Conservation (phyloP, 1,284 basidiomycete genomes). For the Leccinum insigne region DNA sequence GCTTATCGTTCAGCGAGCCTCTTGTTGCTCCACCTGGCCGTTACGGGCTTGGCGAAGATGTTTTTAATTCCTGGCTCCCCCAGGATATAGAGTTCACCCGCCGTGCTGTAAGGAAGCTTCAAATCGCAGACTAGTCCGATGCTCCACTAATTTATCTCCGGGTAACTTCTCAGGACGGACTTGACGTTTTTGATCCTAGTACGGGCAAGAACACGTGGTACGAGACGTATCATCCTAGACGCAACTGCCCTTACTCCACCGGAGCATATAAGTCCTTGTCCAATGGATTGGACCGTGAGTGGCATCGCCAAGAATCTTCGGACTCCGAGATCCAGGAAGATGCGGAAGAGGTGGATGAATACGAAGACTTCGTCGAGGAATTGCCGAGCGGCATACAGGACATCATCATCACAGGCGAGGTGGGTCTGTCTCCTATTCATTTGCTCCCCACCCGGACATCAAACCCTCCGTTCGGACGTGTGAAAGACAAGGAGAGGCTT, state of each 20-base stretch:
- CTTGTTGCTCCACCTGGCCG: conserved; percentile 35
- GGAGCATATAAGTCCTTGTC: conserved; percentile 33
- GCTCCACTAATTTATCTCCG: conserved; percentile 14
- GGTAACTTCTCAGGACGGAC: conserved; percentile 35
- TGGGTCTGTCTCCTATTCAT: conserved; percentile 22
- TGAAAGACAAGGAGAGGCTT: conserved; percentile 43
- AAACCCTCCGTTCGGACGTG: conserved; percentile 34
- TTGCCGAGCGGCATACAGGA: conserved; percentile 42
- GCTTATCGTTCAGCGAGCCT: conserved; percentile 37
- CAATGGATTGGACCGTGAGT: conserved; percentile 22
- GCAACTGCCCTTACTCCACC: conserved; percentile 35
- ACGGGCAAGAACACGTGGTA: conserved; percentile 40
- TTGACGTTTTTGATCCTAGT: conserved; percentile 40
- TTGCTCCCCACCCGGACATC: conserved; percentile 1
- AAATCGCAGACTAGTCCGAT: neutral
- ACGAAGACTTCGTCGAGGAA: conserved; percentile 38
- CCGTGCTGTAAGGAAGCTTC: conserved; percentile 33
- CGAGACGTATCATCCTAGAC: conserved; percentile 41
- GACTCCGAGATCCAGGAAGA: conserved; percentile 19
- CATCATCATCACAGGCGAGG: conserved; percentile 50
- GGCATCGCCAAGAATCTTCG: conserved; percentile 26
- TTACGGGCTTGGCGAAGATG: conserved; percentile 38
- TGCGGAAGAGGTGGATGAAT: conserved; percentile 35
- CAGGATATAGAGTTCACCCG: conserved; percentile 33
- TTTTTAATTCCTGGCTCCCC: conserved; percentile 49